Base-by-base conservation (phyloP, 1,284 basidiomycete species). In the Puccinia horiana region DNA sequence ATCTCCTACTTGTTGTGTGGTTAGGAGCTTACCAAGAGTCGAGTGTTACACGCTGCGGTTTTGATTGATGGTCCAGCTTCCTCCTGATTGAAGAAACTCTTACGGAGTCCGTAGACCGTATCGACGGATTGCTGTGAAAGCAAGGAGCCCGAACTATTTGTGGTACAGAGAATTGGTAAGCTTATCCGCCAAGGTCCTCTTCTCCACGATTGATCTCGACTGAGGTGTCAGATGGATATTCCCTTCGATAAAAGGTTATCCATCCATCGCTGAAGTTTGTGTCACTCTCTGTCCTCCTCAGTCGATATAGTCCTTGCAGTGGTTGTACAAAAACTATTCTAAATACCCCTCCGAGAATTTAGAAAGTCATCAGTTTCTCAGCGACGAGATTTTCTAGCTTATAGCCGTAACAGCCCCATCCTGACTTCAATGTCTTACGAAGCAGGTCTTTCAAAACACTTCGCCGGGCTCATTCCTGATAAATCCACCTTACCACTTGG, bases 251-350 rank as follows among this genome's bases (percentile, higher is more conserved):
- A 5, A 61, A 61, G 58, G 29, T 3, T 32, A 61, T 61, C 29
- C 29, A 61, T 61, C 32, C 26, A 61, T 61, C 58, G 58, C 16
- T 61, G 58, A 61, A 61, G 58, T 61, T 61, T 61, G 16, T 18
- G 26, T 32, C 2, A 32, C 35, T 35, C 16, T 32, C 29, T 61
- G 1, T 61, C 26, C 58, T 61, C 58, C 58, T 35, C 58, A 16
- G 26, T 61, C 1, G 26, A 29, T 11, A 35, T 35, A 61, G 9
- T 2, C 3, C 18, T 18, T 61, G 9, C 4, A 18, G 52, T 61
- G 58, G 35, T 11, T 32, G 58, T 11, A 29, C 29, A 29, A 29
- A 3, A n/a, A 61, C 58, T 11, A 29, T 35, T 32, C 16, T 35
- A 61, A 61, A 61, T 61, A 61, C 32, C 18, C 54, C 54, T 26